A percentile compares a stretch with the other conserved stretches of the same genome.
Conservation (phyloP, 768 basidiomycete genomes). For the Pulveroboletus sp. region DNA sequence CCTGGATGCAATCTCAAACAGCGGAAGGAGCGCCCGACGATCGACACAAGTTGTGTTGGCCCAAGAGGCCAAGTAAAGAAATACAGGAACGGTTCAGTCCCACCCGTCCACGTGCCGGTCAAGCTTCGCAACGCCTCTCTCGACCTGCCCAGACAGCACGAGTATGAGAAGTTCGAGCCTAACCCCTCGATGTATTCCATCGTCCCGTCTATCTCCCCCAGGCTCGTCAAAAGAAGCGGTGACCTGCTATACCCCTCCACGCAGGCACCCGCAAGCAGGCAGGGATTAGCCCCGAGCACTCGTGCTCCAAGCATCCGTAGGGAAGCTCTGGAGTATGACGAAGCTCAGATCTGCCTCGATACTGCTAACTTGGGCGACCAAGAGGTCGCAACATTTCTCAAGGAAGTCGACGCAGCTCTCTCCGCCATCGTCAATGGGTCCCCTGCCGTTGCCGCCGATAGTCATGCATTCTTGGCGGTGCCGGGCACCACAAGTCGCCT, state of each 20-base stretch:
- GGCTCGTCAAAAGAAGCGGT: slow-evolving; percentile 19
- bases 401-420: slow-evolving; percentile 29
- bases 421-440: slow-evolving; percentile 24
- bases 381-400: slow-evolving; percentile 31
- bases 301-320: slow-evolving; percentile 29
- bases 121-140: slow-evolving; percentile 30
- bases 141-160: slow-evolving; percentile 26
- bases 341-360: slow-evolving; percentile 30
- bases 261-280: slow-evolving; percentile 27
- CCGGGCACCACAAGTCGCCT: slow-evolving; percentile 25
- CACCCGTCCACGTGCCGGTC: slow-evolving; percentile 28
- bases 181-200: slow-evolving; percentile 31
- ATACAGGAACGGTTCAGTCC: slow-evolving; percentile 31
- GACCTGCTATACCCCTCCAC: slow-evolving; percentile 21
- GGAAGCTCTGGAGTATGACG: slow-evolving; percentile 29
- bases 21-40: slow-evolving; percentile 30
- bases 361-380: slow-evolving; percentile 29
- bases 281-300: slow-evolving; percentile 19
- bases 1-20: slow-evolving; percentile 19
- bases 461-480: slow-evolving; percentile 29
- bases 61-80: slow-evolving; percentile 30
- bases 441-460: slow-evolving; percentile 29
- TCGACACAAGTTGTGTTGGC: slow-evolving; percentile 31
- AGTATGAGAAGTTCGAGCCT: slow-evolving; percentile 25
- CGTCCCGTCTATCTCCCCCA: slow-evolving; percentile 27